Base-by-base conservation (phyloP, 1,284 basidiomycete genomes). In the Trichosporon coremiiforme region DNA sequence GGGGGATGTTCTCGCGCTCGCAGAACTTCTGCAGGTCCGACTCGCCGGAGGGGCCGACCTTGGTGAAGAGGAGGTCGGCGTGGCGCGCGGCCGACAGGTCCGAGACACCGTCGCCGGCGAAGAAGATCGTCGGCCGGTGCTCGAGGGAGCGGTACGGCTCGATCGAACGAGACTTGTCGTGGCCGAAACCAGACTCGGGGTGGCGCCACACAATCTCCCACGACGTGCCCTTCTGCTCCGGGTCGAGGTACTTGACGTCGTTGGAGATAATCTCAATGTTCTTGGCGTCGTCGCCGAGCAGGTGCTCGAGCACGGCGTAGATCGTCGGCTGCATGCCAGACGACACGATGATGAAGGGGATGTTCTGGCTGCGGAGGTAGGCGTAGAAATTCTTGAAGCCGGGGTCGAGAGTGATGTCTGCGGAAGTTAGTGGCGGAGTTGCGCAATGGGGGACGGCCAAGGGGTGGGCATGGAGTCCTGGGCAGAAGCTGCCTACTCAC, bases 51-150 rank as follows among this genome's bases (percentile, higher is more conserved):
- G 85, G 85, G 77, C 92, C 92, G 76, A 85, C 80, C 84, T 97
- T 97, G 73, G 95, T 93, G 81, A 96, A 96, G 31, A 98, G 87
- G 20, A 94, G 85, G 83, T 97, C 93, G 22, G 95, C 93, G 76
- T 95, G 92, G 68, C 86, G 86, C 0, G 95, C 95, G 1, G 95
- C 95, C 9, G 91, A 93, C 82, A 97, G 88, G 82, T 96, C 94
- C 91, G 91, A 93, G 67, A 96, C 95, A 62, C 95, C 95, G 79
- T 98, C 95, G 0, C 95, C 95, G 75, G 95, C 95, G 88, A 96
- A 97, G 84, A 97, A 95, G 17, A 95, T 85, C 0, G 88, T 90
- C 2, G 95, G 95, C 15, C 89, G 89, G 69, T 89, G 81, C 2
- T 86, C 79, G 53, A 95, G 86, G 36, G 86, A 84, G 25, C 89